phyloP scores from a whole-genome alignment of 768 basidiomycete genomes.

The Termitomyces titanicus region DNA sequence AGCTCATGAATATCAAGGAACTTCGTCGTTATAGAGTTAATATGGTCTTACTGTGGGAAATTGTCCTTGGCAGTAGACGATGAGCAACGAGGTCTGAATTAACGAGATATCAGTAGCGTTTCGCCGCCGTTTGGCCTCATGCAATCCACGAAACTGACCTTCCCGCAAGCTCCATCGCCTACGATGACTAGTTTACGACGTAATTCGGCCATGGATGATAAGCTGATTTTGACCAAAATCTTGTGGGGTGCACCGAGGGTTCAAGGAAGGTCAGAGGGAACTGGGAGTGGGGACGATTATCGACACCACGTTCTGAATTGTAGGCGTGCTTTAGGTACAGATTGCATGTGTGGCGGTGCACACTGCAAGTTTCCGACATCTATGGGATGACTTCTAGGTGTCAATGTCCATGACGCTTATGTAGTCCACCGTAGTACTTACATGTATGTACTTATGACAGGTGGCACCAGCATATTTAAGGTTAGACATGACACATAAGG shows the following conservation, averaged over 20 bases:
- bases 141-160: conserved; percentile 42
- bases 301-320: neutral
- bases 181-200: conserved; percentile 98
- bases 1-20: neutral
- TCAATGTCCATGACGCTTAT: neutral
- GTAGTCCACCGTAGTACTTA: neutral
- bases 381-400: neutral
- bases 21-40: neutral
- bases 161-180: conserved; percentile 96
- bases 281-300: neutral
- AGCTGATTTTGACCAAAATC: neutral
- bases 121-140: no score
- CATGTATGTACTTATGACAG: neutral
- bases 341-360: conserved; percentile 1
- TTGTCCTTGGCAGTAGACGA: conserved; percentile 7
- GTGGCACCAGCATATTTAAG: neutral
- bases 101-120: neutral
- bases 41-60: conserved; percentile 2
- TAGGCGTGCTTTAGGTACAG: neutral
- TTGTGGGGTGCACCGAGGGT: neutral
- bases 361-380: neutral
- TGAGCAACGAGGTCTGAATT: conserved; percentile 3
- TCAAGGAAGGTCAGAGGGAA: neutral
- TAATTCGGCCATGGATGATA: conserved; percentile 81
- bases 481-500: neutral